phyloP scores from a whole-genome alignment of 2,329 filamentous ascomycete genomes.

The Diplodia mutila region DNA sequence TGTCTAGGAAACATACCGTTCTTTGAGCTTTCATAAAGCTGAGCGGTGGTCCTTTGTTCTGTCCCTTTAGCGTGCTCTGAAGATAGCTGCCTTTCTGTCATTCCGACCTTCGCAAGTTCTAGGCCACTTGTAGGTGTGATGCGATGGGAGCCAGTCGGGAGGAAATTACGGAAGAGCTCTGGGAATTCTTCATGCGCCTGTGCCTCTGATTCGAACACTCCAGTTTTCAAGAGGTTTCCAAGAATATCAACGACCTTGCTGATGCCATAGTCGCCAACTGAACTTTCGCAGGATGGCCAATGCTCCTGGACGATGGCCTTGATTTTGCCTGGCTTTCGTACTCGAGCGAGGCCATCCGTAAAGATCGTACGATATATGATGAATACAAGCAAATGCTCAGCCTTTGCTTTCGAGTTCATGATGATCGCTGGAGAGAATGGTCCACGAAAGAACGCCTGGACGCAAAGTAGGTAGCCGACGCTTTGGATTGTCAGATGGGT shows the following conservation, averaged over 20 bases:
- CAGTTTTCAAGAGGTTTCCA: neutral
- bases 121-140: too few relatives aligned
- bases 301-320: neutral
- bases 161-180: neutral
- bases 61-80: neutral
- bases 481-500: too few relatives aligned
- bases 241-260: neutral
- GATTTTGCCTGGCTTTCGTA: constrained; percentile 1
- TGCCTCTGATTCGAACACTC: neutral
- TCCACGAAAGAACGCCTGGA: neutral
- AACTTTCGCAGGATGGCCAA: neutral
- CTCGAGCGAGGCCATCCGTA: neutral
- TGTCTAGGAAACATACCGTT: neutral
- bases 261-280: neutral
- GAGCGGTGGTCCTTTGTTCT: neutral
- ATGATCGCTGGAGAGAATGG: neutral
- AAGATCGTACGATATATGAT: neutral
- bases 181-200: neutral
- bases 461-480: too few relatives aligned
- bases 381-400: neutral
- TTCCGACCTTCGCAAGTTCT: neutral
- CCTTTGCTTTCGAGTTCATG: neutral
- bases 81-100: neutral
- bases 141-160: too few relatives aligned
- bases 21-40: neutral